Evolutionary conservation across 2,329 filamentous ascomycete genomes (phyloP).

Genomic region (Fusarium sp.): DNA sequence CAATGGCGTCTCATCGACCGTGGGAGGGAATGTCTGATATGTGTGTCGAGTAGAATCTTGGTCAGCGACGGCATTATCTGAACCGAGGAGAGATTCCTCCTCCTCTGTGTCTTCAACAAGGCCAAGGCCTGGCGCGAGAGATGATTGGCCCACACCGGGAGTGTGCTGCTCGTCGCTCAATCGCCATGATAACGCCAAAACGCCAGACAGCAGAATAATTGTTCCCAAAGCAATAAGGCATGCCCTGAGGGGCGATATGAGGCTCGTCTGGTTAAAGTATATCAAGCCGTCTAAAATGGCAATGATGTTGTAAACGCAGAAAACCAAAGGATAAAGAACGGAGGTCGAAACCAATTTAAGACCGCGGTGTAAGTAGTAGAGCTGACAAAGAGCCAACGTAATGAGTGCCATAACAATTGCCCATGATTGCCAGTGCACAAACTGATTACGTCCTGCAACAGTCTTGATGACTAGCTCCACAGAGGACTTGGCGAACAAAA

Average conservation of each 20-base stretch:
- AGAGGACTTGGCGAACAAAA: constrained; percentile 94
- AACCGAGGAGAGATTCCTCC: constrained; percentile 65
- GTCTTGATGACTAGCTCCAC: constrained; percentile 93
- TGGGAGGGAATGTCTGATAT: constrained; percentile 62
- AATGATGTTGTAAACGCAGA: constrained; percentile 99
- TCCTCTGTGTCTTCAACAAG: constrained; percentile 76
- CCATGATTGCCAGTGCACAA: constrained; percentile 96
- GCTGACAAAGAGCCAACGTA: constrained; percentile 83
- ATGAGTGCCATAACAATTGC: constrained; percentile 85
- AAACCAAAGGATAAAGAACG: constrained; percentile 94
- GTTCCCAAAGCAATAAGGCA: constrained; percentile 88
- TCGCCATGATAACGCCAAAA: constrained; percentile 93
- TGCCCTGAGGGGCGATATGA: constrained; percentile 80
- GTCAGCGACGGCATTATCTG: constrained; percentile 57
- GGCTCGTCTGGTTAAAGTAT: constrained; percentile 90
- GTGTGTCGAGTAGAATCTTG: constrained; percentile 53
- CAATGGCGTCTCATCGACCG: constrained; percentile 53
- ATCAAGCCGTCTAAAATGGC: constrained; percentile 97
- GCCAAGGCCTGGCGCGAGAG: constrained; percentile 83
- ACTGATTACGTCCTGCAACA: constrained; percentile 89
- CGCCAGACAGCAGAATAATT: constrained; percentile 83
- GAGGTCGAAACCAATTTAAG: constrained; percentile 95
- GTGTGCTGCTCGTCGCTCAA: constrained; percentile 80
- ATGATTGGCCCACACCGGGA: constrained; percentile 71
- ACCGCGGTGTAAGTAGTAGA: constrained; percentile 95